Base-by-base conservation (phyloP, 176 grass and related monocot species). In the Neostapfia colusana region DNA sequence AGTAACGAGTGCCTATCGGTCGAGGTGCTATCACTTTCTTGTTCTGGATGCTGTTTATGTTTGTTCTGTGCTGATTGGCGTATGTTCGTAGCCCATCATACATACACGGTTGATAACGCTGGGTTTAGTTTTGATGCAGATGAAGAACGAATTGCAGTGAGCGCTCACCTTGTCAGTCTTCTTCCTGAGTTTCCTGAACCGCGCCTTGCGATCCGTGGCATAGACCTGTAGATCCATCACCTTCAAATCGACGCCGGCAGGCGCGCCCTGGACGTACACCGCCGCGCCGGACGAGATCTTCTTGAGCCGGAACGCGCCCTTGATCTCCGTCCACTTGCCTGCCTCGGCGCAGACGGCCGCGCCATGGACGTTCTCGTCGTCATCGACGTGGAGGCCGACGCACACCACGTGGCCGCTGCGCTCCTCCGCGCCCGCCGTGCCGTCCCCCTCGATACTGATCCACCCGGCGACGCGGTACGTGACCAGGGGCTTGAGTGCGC, bases 211-310 rank as follows among this genome's bases (percentile, higher is more conserved):
- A 24, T 93, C 87, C 8, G 83, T 81, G 5, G 91, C 85, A n/a
- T 70, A 93, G 18, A 90, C 81, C 74, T 90, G 87, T 27, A 93
- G 82, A 17, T 86, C 91, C 48, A 89, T 84, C 41, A 93, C 85
- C 91, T 57, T 90, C 0, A 93, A 74, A 10, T 93, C 91, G 7
- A 93, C 79, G 31, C 91, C 85, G 0, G 74, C 24, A 0, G 87
- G 68, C 20, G 91, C 74, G 73, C 91, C 91, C 14, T 93, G 91
- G 36, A 93, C 65, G 39, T 53, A 82, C 40, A 93, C 88, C 40
- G 51, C 44, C 7, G 73, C 82, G 15, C 16, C 51, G 38, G 79
- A 70, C 39, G 54, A 79, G 75, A 34, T 73, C 38, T 31, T 26
- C 78, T 88, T 89, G 37, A 88, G 75, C 65, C 88, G 75, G 65